Conservation (phyloP, 352 stramenopile species). For the Albugo laibachii region DNA sequence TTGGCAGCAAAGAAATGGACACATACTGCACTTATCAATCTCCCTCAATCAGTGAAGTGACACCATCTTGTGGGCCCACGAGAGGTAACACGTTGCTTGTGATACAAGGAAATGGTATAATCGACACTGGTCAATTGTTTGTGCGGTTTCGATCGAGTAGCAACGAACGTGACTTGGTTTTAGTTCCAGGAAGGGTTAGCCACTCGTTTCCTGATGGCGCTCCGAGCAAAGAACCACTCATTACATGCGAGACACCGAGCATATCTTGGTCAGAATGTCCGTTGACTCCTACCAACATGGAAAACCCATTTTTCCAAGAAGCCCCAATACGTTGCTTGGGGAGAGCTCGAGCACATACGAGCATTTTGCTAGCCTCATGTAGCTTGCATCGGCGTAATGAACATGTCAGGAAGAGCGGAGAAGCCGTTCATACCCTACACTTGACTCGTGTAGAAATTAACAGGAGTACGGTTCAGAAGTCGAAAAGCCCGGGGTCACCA, state of each 20-base stretch:
- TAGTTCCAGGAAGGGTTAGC: constrained; percentile 34
- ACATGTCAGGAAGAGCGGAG: not conserved
- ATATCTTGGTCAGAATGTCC: constrained; percentile 20
- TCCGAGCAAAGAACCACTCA: constrained; percentile 21
- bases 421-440: not conserved
- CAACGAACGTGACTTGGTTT: constrained; percentile 38
- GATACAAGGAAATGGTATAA: constrained; percentile 32
- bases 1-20: constrained; percentile 24
- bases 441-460: not conserved
- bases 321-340: not conserved
- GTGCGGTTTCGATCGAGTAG: constrained; percentile 39
- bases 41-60: constrained; percentile 31
- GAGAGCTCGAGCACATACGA: not conserved
- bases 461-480: not conserved
- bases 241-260: constrained; percentile 33
- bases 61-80: constrained; percentile 31
- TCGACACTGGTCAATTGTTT: constrained; percentile 58
- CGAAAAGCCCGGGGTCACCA: not conserved
- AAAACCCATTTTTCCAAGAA: not conserved
- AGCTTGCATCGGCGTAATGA: not conserved
- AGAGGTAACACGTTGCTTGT: constrained; percentile 31
- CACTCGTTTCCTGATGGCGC: constrained; percentile 32
- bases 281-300: not conserved
- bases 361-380: not conserved
- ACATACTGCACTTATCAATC: constrained; percentile 53